Base-by-base conservation (phyloP, 345 rosid genomes). In the Eucalyptus sp. region DNA sequence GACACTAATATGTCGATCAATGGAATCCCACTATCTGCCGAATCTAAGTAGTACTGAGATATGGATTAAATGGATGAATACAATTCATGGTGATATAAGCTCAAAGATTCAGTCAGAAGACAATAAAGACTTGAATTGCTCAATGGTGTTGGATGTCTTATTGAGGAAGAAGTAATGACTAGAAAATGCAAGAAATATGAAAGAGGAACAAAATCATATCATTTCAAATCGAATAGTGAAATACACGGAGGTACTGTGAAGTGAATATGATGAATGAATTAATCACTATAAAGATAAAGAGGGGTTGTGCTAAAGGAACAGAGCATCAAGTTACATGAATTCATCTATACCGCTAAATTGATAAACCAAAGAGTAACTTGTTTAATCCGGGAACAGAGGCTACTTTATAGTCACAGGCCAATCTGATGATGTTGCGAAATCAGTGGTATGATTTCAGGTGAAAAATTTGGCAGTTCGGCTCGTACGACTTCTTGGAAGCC, bases 401-500 rank as follows among this genome's bases (percentile, higher is more conserved):
- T 50, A 86, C 87, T 48, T 86, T 48, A 86, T 86, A 52, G 60
- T 86, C 43, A 86, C 27, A 22, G 84, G 48, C 84, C 8, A 24
- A 41, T 76, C 46, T 37, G 8, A 76, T 76, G 83, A 76, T 18
- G 48, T 76, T 37, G 83, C 4, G 3, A 76, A 37, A 79, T 95
- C 93, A 95, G 87, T 92, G 93, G 89, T 92, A 90, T 84, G 99
- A 94, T 79, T 94, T 95, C 86, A 98, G 97, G 91, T 98, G 99
- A 94, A 98, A 98, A 90, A 96, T 94, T 93, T 96, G 99, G 93
- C 99, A 97, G 87, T 92, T 93, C 29, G 99, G 96, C 87, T 92
- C 92, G 86, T 94, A 96, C 58, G 96, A 93, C 86, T 89, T 93
- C 93, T 91, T 93, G 43, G 49, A 50, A 50, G 92, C 92, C 60